These are phyloP conservation scores for Chiua sp. DNA, from an alignment of 1,284 basidiomycete species.

Conservation along the genomic window DNA sequence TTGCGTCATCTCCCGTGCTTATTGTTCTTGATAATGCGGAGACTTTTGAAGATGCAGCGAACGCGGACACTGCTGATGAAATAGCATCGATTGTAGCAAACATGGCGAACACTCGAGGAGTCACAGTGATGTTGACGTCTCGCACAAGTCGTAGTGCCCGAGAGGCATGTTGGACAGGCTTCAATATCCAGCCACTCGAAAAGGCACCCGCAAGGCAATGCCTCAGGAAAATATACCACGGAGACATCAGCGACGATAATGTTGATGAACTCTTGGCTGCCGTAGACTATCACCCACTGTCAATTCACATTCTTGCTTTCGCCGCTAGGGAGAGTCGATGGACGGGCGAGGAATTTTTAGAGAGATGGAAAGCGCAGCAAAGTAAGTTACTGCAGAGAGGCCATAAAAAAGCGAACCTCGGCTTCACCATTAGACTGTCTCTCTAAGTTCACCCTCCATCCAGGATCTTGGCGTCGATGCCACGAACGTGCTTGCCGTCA, in stretches of 20 bases:
- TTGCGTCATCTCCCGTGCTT: neutral
- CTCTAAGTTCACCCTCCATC: neutral
- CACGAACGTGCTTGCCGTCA: neutral
- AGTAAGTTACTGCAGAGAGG: neutral
- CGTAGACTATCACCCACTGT: neutral
- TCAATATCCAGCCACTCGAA: neutral
- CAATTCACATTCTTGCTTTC: neutral
- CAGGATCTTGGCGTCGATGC: neutral
- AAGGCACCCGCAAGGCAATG: neutral
- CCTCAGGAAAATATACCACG: neutral
- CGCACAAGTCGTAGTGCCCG: neutral
- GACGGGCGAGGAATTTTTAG: neutral
- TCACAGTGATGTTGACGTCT: neutral
- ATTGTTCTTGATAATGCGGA: neutral
- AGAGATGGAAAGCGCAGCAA: neutral
- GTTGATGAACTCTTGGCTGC: neutral
- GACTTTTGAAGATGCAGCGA: neutral
- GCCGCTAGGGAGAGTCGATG: neutral
- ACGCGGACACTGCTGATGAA: neutral
- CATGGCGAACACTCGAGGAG: neutral
- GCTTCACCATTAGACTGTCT: neutral
- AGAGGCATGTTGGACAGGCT: neutral
- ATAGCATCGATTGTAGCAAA: neutral
- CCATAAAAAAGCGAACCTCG: neutral
- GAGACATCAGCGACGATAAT: neutral